Percentiles rank a stretch among this genome's conserved stretches.
Evolutionary conservation across 495 filamentous ascomycete genomes (phyloP).

Genomic region (Penicillium herquei): DNA sequence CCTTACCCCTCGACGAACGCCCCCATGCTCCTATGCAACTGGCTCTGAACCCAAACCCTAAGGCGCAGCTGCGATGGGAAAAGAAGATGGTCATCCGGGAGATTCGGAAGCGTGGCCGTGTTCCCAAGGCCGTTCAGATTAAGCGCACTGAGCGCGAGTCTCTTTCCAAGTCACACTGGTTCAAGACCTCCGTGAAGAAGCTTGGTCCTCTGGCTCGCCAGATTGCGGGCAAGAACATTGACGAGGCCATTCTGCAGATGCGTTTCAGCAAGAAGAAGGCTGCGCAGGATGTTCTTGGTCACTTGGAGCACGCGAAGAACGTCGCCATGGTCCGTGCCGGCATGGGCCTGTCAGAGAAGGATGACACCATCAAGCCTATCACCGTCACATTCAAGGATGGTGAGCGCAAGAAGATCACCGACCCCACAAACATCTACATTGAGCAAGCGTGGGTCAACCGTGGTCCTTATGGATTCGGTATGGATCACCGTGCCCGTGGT

Average conservation of each 20-base stretch:
- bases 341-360: conserved; percentile 67
- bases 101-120: conserved; percentile 62
- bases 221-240: conserved; percentile 82
- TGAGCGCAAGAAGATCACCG: conserved; percentile 58
- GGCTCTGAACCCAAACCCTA: conserved; percentile 68
- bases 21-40: conserved; percentile 50
- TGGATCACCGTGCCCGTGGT: conserved; percentile 70
- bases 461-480: conserved; percentile 54
- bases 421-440: conserved; percentile 78
- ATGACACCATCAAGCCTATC: conserved; percentile 31
- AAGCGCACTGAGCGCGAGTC: conserved; percentile 71
- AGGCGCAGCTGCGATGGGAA: conserved; percentile 66
- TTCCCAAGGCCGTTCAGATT: conserved; percentile 61
- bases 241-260: conserved; percentile 94
- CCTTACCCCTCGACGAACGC: conserved; percentile 31
- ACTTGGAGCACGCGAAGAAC: conserved; percentile 75
- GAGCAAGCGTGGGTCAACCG: conserved; percentile 88
- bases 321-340: conserved; percentile 71
- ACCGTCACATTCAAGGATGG: conserved; percentile 39
- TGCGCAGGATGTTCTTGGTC: conserved; percentile 71
- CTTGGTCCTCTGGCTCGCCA: conserved; percentile 77
- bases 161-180: conserved; percentile 57
- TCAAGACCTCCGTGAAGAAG: conserved; percentile 88
- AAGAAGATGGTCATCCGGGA: conserved; percentile 76
- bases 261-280: conserved; percentile 91